Evolutionary conservation across 1,284 basidiomycete species (phyloP).

Genomic region (Taiwanofungus camphoratus): DNA sequence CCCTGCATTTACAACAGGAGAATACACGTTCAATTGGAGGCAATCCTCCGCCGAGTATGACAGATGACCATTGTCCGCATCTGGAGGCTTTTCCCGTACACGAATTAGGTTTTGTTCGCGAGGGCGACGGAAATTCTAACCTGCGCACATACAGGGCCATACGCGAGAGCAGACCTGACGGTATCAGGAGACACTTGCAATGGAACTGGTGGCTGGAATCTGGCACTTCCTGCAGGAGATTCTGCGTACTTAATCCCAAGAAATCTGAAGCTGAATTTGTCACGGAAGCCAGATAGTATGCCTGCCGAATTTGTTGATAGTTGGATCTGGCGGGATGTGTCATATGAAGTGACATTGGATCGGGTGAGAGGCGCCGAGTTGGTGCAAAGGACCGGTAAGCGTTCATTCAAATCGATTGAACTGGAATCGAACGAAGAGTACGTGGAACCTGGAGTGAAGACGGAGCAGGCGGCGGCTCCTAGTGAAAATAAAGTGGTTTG

Average conservation of each 20-base stretch:
- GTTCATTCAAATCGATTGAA: neutral
- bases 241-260: slow-evolving; percentile 13
- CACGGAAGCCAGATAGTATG: slow-evolving; percentile 10
- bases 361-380: slow-evolving; percentile 13
- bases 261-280: slow-evolving; percentile 13
- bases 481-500: neutral
- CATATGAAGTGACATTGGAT: slow-evolving; percentile 12
- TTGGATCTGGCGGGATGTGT: slow-evolving; percentile 11
- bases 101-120: neutral
- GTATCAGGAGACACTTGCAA: slow-evolving; percentile 2
- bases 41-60: slow-evolving; percentile 10
- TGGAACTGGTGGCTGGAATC: slow-evolving; percentile 9
- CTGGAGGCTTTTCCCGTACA: slow-evolving; percentile 6
- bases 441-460: slow-evolving; percentile 6
- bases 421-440: slow-evolving; percentile 1
- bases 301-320: slow-evolving; percentile 10
- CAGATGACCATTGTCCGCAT: slow-evolving; percentile 11
- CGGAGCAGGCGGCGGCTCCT: slow-evolving; percentile 1
- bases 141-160: slow-evolving; percentile 10
- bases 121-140: slow-evolving; percentile 1
- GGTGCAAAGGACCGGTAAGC: slow-evolving; percentile 11
- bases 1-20: slow-evolving; percentile 9
- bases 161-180: slow-evolving; percentile 8
- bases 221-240: slow-evolving; percentile 2
- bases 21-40: slow-evolving; percentile 10